Evolutionary conservation across 305 asterid genomes (phyloP), one percentile per base, ranked within the genome.

Genomic region (Andrographis paniculata): DNA sequence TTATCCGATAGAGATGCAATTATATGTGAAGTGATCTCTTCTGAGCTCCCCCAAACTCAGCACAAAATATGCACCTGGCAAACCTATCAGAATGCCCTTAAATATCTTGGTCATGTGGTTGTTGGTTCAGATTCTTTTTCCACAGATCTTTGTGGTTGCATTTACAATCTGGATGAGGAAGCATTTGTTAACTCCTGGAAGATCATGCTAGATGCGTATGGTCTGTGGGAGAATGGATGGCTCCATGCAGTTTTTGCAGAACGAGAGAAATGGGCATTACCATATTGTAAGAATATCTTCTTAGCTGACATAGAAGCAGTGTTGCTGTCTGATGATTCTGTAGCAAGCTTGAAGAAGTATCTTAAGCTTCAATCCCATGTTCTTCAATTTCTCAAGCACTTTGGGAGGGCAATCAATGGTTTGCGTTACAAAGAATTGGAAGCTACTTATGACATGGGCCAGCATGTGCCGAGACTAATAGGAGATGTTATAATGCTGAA

Each of bases 381-480:
- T 45, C 74, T 70, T 60, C 78, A 70, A 54, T 73, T 59, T 44
- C 66, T 68, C 58, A 77, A 77, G 71, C 76, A 77, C 45, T 70
- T 77, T 19, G 76, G 78, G 14, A 73, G 71, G 63, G 63, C 58
- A 67, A 67, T 67, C 46, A 77, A 57, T 2, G 81, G 70, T 21
- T 73, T 71, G 78, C 81, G 78, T 48, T 73, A 65, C 76, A 73
- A 63, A 62, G 85, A 77, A 43, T 39, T 77, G 71, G 81, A 73
- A 61, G 72, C 85, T 10, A 77, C 70, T 22, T 73, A 73, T 14
- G 76, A 73, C 27, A 77, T 77, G 85, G 60, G 69, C 21, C 78
- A 73, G 58, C 53, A 62, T 15, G 20, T 38, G 56, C 85, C 85
- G 12, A 67, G 72, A 60, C 20, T 77, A 44, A 71, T 77, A 70